Evolutionary conservation across 164 flowering plant species (phyloP).

Genomic region (Macadamia integrifolia): DNA sequence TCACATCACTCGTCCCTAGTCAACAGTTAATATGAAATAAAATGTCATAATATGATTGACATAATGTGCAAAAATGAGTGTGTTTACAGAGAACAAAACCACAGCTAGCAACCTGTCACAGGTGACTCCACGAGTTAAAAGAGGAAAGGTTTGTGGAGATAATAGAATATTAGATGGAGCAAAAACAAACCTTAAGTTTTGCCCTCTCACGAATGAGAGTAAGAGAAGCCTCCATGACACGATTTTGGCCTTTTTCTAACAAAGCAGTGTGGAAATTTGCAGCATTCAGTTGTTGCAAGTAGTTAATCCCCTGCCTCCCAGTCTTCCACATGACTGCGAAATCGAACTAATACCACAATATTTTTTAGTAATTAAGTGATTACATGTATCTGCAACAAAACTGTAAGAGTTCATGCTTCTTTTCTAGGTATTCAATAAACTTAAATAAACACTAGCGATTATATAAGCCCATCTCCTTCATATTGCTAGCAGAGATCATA

Average conservation of each 20-base stretch:
- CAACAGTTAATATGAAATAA: too few relatives aligned
- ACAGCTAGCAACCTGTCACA: too few relatives aligned
- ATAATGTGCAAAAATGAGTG: too few relatives aligned
- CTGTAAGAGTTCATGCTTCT: too few relatives aligned
- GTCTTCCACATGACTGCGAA: slow-evolving; percentile 42
- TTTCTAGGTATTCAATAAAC: too few relatives aligned
- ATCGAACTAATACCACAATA: not conserved
- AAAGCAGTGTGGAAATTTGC: slow-evolving; percentile 56
- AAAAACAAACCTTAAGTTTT: slow-evolving; percentile 64
- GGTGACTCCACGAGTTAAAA: not conserved
- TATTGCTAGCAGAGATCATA: too few relatives aligned
- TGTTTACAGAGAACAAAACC: too few relatives aligned
- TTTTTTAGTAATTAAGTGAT: not conserved
- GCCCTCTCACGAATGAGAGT: slow-evolving; percentile 96
- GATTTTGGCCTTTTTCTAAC: slow-evolving; percentile 78
- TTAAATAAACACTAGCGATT: too few relatives aligned
- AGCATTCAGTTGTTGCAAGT: slow-evolving; percentile 54
- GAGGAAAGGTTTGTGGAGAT: not conserved
- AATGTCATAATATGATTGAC: too few relatives aligned
- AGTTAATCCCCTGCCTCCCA: slow-evolving; percentile 57
- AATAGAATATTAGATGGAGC: not conserved
- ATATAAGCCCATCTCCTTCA: too few relatives aligned
- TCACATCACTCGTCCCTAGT: too few relatives aligned
- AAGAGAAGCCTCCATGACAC: slow-evolving; percentile 94
- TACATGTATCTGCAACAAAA: not conserved